These are phyloP conservation scores for Solanum chacoense DNA, from an alignment of 305 asterid species.

Conservation along the genomic window DNA sequence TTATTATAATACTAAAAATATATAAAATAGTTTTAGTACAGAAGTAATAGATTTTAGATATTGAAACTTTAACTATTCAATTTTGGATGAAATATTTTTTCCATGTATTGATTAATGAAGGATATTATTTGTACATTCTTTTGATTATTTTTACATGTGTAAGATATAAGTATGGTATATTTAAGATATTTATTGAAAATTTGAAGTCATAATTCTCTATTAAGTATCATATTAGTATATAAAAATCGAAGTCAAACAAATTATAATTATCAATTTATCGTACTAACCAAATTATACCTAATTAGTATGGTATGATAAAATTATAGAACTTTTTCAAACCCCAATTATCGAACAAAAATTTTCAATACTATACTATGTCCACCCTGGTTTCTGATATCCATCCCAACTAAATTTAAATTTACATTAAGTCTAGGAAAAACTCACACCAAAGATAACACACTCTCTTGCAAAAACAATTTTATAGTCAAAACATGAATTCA, in stretches of 20 bases:
- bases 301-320: background rate
- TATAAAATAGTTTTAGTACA: background rate
- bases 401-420: background rate
- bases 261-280: background rate
- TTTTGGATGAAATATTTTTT: background rate
- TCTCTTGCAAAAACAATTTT: background rate
- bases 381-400: background rate
- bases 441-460: background rate
- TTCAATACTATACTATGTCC: background rate
- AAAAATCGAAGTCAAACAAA: background rate
- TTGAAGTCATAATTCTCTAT: background rate
- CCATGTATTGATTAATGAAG: background rate
- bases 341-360: background rate
- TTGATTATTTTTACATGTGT: background rate
- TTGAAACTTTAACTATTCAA: background rate
- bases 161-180: background rate
- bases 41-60: background rate
- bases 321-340: background rate
- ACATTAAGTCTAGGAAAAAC: background rate
- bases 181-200: background rate
- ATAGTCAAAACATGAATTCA: background rate
- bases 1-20: no score
- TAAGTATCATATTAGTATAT: background rate
- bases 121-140: background rate
- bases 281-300: accelerated